These are phyloP conservation scores for Streptanthus diversifolius DNA, from an alignment of 345 rosid species.

Conservation along the genomic window DNA sequence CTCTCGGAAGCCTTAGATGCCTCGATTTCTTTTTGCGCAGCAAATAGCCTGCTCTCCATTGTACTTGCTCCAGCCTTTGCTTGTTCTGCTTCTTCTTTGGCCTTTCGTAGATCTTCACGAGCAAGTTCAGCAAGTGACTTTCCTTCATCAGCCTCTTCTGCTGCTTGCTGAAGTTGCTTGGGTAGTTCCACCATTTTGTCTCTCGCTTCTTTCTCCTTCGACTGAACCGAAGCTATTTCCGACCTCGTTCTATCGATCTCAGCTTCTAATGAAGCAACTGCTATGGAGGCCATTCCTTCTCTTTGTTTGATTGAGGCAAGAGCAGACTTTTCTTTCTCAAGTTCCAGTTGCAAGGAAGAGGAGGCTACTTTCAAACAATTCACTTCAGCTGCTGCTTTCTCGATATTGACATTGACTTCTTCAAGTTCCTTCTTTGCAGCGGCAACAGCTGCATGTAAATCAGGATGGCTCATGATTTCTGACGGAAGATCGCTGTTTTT, in stretches of 20 bases:
- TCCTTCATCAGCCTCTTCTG: conserved; percentile 76
- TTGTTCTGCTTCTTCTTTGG: conserved; percentile 73
- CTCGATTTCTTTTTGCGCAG: conserved; percentile 77
- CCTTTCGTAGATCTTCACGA: conserved; percentile 67
- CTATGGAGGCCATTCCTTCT: conserved; percentile 82
- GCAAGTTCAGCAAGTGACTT: conserved; percentile 57
- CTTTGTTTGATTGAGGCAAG: conserved; percentile 65
- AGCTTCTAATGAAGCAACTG: conserved; percentile 72
- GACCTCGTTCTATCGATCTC: conserved; percentile 63
- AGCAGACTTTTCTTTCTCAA: conserved; percentile 59
- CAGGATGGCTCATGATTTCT: conserved; percentile 46
- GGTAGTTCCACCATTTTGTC: conserved; percentile 67
- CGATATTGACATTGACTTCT: conserved; percentile 66
- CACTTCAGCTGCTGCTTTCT: conserved; percentile 69
- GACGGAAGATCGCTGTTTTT: conserved; percentile 22
- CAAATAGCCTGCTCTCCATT: conserved; percentile 62
- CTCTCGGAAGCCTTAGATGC: conserved; percentile 87
- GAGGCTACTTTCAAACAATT: conserved; percentile 64
- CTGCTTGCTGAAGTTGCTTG: conserved; percentile 69
- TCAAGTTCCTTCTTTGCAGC: conserved; percentile 80
- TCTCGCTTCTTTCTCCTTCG: conserved; percentile 64
- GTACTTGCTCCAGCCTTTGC: conserved; percentile 78
- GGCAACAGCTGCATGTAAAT: conserved; percentile 52
- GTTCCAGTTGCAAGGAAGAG: conserved; percentile 54
- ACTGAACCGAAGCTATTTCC: conserved; percentile 55